These are phyloP conservation scores for Fragilariopsis cylindrus DNA, from an alignment of 108 stramenopile species.

Conservation along the genomic window DNA sequence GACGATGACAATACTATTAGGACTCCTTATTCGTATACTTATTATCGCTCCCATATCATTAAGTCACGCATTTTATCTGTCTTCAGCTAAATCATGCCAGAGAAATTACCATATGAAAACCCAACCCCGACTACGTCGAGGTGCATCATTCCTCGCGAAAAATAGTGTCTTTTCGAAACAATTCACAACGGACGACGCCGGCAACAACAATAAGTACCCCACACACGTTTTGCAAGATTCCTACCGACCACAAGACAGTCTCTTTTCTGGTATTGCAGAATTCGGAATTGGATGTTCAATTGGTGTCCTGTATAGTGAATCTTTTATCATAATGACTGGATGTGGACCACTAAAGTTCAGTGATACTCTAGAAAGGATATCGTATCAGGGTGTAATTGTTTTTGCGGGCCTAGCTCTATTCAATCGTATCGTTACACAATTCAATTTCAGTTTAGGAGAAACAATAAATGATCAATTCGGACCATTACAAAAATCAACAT, in stretches of 20 bases:
- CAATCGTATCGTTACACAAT: slow-evolving; percentile 34
- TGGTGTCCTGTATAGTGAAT: slow-evolving; percentile 53
- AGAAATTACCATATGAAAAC: too few relatives aligned
- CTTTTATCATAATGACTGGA: slow-evolving; percentile 36
- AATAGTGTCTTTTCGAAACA: too few relatives aligned
- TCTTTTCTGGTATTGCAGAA: slow-evolving; percentile 30
- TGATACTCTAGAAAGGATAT: slow-evolving; percentile 48
- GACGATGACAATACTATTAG: too few relatives aligned
- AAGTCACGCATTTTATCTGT: too few relatives aligned
- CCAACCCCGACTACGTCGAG: too few relatives aligned
- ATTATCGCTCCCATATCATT: too few relatives aligned
- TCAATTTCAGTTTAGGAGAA: slow-evolving; percentile 15
- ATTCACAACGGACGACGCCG: background rate
- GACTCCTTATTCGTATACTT: too few relatives aligned
- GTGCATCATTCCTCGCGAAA: too few relatives aligned
- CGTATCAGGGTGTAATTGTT: slow-evolving; percentile 49
- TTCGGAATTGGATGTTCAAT: slow-evolving; percentile 36
- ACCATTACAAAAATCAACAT: slow-evolving; percentile 16
- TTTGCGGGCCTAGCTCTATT: slow-evolving; percentile 45
- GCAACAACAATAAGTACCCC: background rate
- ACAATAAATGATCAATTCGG: slow-evolving; percentile 15
- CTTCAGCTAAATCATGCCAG: too few relatives aligned
- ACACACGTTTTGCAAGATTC: background rate
- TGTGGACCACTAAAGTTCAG: slow-evolving; percentile 46
- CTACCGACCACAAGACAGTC: slow-evolving; percentile 18